phyloP scores from a whole-genome alignment of 2,329 filamentous ascomycete genomes.

The Cryphonectria carpinicola region DNA sequence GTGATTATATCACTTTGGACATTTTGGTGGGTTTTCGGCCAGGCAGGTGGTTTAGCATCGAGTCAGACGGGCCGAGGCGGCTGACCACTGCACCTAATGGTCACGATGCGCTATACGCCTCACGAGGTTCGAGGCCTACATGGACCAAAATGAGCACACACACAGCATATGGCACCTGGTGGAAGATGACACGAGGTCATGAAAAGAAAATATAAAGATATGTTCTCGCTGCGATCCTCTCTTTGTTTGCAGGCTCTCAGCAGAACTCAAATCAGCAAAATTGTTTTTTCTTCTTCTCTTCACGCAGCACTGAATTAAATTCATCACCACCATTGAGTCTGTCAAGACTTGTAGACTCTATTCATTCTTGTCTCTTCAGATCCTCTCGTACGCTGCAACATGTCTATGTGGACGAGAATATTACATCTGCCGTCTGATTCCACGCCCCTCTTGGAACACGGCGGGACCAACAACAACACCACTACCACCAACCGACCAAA shows the following conservation, averaged over 20 bases:
- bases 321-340: not conserved
- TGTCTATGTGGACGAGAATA: slow-evolving; percentile 1
- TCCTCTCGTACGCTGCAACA: not conserved
- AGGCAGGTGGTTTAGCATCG: not conserved
- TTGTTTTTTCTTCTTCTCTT: too few species aligned
- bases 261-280: not conserved
- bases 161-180: not conserved
- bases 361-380: not conserved
- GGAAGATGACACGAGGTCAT: not conserved
- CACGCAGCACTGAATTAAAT: not conserved
- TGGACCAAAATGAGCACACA: not conserved
- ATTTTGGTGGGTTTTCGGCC: not conserved
- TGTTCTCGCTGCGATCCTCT: not conserved
- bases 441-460: slow-evolving; percentile 2
- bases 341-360: not conserved
- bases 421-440: slow-evolving; percentile 3
- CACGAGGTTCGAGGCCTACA: not conserved
- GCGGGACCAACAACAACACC: not conserved
- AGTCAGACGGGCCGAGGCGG: slow-evolving; percentile 21
- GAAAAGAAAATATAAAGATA: not conserved
- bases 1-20: not conserved
- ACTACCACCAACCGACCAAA: not conserved
- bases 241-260: not conserved
- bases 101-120: slow-evolving; percentile 7
- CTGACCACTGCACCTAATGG: not conserved